Evolutionary conservation across 768 basidiomycete genomes (phyloP).

Genomic region (Auriscalpium vulgare): DNA sequence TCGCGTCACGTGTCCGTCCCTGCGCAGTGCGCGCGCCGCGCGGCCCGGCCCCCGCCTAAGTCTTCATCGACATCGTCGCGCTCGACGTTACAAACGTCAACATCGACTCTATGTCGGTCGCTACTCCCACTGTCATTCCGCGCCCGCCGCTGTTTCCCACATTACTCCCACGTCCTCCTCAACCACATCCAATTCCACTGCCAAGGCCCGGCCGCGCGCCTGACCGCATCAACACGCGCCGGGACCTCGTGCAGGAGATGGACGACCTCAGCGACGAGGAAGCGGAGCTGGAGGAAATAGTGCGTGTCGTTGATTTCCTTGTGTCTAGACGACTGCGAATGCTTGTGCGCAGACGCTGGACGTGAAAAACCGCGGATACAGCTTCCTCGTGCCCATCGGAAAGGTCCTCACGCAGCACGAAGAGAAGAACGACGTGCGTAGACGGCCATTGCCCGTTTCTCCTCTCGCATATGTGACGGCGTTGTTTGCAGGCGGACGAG

Average conservation of each 20-base stretch:
- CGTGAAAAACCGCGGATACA: constrained; percentile 59
- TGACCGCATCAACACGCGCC: constrained; percentile 49
- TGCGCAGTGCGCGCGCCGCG: no score
- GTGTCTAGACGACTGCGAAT: not conserved
- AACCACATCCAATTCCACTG: constrained; percentile 56
- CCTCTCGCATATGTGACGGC: not conserved
- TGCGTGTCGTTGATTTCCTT: constrained; percentile 24
- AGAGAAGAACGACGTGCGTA: constrained; percentile 73
- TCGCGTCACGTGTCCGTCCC: no score
- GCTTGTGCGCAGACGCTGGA: constrained; percentile 37
- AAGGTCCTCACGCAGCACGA: constrained; percentile 66
- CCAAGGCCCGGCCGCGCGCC: constrained; percentile 41
- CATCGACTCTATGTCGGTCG: constrained; percentile 34
- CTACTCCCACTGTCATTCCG: constrained; percentile 69
- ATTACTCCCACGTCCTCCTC: constrained; percentile 58
- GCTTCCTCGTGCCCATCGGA: constrained; percentile 67
- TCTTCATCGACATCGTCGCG: no score
- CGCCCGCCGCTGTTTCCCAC: constrained; percentile 53
- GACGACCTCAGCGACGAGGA: constrained; percentile 84
- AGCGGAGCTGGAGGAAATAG: constrained; percentile 69
- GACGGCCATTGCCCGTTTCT: no score
- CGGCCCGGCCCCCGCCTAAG: no score
- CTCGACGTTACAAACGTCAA: no score
- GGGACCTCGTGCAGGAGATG: constrained; percentile 70
- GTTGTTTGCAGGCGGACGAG: constrained; percentile 24